A percentile compares a stretch with the other conserved stretches of the same genome.
Evolutionary conservation across 129 eudicot species (phyloP).

Genomic region (Scalesia atractyloides): DNA sequence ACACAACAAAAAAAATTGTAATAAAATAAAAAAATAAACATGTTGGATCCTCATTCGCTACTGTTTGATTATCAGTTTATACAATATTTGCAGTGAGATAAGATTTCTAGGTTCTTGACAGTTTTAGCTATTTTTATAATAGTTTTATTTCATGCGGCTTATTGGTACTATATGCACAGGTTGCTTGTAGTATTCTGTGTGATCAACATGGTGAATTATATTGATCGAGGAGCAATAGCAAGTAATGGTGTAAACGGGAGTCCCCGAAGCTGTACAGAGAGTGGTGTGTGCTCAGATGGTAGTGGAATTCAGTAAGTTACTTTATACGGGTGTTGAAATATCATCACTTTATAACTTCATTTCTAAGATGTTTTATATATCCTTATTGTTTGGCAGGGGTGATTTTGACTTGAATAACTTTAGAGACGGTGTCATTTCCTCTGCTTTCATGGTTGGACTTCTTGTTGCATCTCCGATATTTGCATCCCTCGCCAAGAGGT

Average conservation of each 20-base stretch:
- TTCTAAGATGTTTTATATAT: slow-evolving; percentile 2
- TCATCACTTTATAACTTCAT: slow-evolving; percentile 18
- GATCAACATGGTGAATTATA: slow-evolving; percentile 78
- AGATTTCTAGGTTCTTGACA: not conserved
- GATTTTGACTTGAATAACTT: slow-evolving; percentile 75
- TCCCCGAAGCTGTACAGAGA: slow-evolving; percentile 48
- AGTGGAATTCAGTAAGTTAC: slow-evolving; percentile 84
- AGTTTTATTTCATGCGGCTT: not conserved
- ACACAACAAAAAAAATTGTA: no score
- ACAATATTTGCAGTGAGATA: not conserved
- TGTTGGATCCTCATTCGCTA: no score
- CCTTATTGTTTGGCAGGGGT: slow-evolving; percentile 54
- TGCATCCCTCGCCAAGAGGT: slow-evolving; percentile 94
- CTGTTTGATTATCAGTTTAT: not conserved
- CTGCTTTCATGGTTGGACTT: slow-evolving; percentile 98
- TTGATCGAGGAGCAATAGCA: slow-evolving; percentile 92
- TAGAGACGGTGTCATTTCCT: slow-evolving; percentile 87
- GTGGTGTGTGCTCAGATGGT: slow-evolving; percentile 69
- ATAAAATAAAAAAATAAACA: no score
- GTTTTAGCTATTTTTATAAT: slow-evolving; percentile 1
- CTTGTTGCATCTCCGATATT: slow-evolving; percentile 90
- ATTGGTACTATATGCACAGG: slow-evolving; percentile 41
- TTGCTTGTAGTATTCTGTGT: slow-evolving; percentile 74
- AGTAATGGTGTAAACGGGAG: slow-evolving; percentile 94
- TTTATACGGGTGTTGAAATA: not conserved